A percentile compares a stretch with the other conserved stretches of the same genome.
phyloP scores from a whole-genome alignment of 208 protist genomes.

The Perkinsela sp. region DNA sequence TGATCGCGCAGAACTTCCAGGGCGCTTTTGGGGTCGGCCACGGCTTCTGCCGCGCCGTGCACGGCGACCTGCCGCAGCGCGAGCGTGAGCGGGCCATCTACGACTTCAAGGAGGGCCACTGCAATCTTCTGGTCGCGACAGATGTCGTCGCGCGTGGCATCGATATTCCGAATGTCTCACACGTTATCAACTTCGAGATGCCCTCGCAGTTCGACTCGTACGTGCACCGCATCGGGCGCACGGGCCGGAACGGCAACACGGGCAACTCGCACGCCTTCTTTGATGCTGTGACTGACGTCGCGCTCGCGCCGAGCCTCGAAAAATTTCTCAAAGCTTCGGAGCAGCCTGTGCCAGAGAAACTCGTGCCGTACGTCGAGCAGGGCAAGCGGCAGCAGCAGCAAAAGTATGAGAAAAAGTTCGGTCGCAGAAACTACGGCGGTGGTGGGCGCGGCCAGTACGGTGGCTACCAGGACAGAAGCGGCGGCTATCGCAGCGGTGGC shows the following conservation, averaged over 20 bases:
- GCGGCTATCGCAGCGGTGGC: not conserved
- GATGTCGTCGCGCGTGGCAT: constrained; percentile 73
- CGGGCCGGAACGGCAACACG: constrained; percentile 49
- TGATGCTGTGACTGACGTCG: constrained; percentile 11
- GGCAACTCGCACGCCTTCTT: constrained; percentile 59
- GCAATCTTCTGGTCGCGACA: constrained; percentile 63
- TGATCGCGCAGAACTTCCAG: constrained; percentile 10
- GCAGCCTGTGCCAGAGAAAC: constrained; percentile 14
- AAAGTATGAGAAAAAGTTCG: not conserved
- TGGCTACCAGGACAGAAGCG: not conserved
- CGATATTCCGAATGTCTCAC: constrained; percentile 72
- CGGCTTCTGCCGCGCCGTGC: constrained; percentile 52
- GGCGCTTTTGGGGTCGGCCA: constrained; percentile 23
- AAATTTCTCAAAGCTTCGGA: not conserved
- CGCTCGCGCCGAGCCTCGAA: not conserved
- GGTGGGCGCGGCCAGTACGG: not conserved
- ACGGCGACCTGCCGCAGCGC: constrained; percentile 71
- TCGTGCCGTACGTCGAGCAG: constrained; percentile 28
- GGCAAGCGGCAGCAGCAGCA: constrained; percentile 9
- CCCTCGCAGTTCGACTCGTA: constrained; percentile 71
- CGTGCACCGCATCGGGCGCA: constrained; percentile 78
- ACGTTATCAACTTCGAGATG: constrained; percentile 71
- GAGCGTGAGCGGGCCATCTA: constrained; percentile 56
- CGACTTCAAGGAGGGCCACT: constrained; percentile 52
- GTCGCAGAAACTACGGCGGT: not conserved